phyloP scores from a whole-genome alignment of 306 rosid genomes.

The Cicer chorassanicum region DNA sequence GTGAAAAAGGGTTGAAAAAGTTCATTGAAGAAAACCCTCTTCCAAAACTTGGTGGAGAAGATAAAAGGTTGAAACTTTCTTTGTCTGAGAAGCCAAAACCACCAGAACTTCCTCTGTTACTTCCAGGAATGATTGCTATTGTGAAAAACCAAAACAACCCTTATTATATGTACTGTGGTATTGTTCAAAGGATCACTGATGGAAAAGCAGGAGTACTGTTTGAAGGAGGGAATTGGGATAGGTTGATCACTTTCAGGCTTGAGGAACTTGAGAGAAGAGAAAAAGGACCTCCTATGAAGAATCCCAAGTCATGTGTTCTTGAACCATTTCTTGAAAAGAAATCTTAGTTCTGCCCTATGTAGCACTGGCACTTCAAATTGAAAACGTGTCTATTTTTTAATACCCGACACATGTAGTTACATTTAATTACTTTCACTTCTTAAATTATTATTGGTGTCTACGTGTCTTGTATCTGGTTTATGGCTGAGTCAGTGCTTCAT shows the following conservation, averaged over 20 bases:
- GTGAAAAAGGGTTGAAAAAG: slow-evolving; percentile 73
- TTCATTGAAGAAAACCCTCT: slow-evolving; percentile 85
- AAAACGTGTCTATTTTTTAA: too few species aligned
- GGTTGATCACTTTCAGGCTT: slow-evolving; percentile 73
- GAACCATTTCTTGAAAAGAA: slow-evolving; percentile 70
- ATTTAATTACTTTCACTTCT: too few species aligned
- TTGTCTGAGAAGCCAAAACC: slow-evolving; percentile 63
- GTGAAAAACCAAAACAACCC: slow-evolving; percentile 71
- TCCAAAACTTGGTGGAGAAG: slow-evolving; percentile 47
- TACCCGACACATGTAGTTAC: too few species aligned
- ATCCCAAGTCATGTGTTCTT: slow-evolving; percentile 63
- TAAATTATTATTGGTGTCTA: too few species aligned
- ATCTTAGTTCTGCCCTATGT: slow-evolving; percentile 39
- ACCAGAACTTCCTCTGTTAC: slow-evolving; percentile 56
- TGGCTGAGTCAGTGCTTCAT: too few species aligned
- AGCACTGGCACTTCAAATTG: too few species aligned
- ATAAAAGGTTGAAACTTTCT: slow-evolving; percentile 41
- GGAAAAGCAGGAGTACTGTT: slow-evolving; percentile 52
- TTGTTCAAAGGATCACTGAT: slow-evolving; percentile 54
- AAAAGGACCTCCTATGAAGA: slow-evolving; percentile 93
- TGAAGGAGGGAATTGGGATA: slow-evolving; percentile 57
- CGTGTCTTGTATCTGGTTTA: too few species aligned
- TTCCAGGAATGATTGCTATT: slow-evolving; percentile 80
- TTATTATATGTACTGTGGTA: slow-evolving; percentile 73
- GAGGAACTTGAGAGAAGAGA: slow-evolving; percentile 89